Base-by-base conservation (phyloP, 768 basidiomycete genomes). In the Lentinula sp. region DNA sequence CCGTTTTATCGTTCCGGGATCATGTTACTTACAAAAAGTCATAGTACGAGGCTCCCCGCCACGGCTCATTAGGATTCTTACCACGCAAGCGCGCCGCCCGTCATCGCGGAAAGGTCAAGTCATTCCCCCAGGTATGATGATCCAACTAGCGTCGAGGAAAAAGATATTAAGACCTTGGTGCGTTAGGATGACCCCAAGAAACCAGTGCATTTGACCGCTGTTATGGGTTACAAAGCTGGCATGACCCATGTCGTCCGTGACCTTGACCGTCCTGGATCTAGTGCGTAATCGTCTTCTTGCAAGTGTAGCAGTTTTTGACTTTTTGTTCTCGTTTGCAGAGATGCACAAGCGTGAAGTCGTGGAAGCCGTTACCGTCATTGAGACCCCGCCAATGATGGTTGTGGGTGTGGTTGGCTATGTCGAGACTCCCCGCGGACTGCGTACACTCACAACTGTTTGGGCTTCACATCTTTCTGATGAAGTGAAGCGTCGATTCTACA, bases 271-370 rank as follows among this genome's bases (percentile, higher is more conserved):
- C 96, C 96, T 56, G 97, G 96, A 67, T 98, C 97, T 72, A 99
- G 95, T 98, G 72, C 72, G 95, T 88, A 15, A 60, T 46, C 15
- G 20, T 18, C 0, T 52, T 46, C 45, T 46, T 37, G 37, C 37
- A 37, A 37, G 20, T 8, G 60, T 42, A 56, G 45, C 32, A 33
- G 46, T 13, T 54, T 20, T 37, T 6, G 28, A 63, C 15, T 16
- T 49, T 53, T 62, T 60, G 54, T 45, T 39, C 59, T 6, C 50
- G 16, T 45, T 42, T 66, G 2, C 75, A 98, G 95, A 99, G 83
- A 97, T 98, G 95, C 97, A 99, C 90, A 99, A 98, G 82, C 90
- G 93, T 74, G 97, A 99, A 77, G 89, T 99, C 64, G 97, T 99
- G 64, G 97, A 99, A 83, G 94, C 95, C 49, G 96, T 95, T 68